phyloP scores from a whole-genome alignment of 106 monocot genomes.

The Dioscorea zingiberensis region DNA sequence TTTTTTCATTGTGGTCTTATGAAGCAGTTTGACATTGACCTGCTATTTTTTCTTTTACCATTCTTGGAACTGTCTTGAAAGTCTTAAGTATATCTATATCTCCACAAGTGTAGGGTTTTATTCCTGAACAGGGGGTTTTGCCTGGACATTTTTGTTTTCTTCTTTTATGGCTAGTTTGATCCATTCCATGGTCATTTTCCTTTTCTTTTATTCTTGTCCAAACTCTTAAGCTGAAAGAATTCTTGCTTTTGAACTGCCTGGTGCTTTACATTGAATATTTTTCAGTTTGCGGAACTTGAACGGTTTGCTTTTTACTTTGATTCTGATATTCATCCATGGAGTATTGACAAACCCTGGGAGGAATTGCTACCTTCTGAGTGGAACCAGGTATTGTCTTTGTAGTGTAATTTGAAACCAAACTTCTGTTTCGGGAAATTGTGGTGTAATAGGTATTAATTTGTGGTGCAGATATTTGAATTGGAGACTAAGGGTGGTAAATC shows the following conservation, averaged over 20 bases:
- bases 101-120: too few relatives aligned
- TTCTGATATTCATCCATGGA: constrained; percentile 85
- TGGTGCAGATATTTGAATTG: constrained; percentile 70
- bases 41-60: too few relatives aligned
- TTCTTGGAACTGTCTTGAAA: too few relatives aligned
- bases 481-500: constrained; percentile 19
- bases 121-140: too few relatives aligned
- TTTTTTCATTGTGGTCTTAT: too few relatives aligned
- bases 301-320: constrained; percentile 91
- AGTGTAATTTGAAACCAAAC: not conserved
- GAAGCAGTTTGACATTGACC: too few relatives aligned
- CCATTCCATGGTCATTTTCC: too few relatives aligned
- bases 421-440: not conserved
- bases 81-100: too few relatives aligned
- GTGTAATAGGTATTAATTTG: constrained; percentile 5
- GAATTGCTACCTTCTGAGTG: constrained; percentile 84
- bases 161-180: not conserved
- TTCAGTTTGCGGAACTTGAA: constrained; percentile 93
- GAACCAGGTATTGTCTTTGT: constrained; percentile 53
- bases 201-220: not conserved
- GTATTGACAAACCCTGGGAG: constrained; percentile 66
- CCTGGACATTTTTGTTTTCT: not conserved
- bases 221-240: too few relatives aligned
- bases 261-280: constrained; percentile 11
- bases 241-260: not conserved